A percentile compares a stretch with the other conserved stretches of the same genome.
Conservation (phyloP, 2,329 filamentous ascomycete genomes). For the Colletotrichum graminicola region DNA sequence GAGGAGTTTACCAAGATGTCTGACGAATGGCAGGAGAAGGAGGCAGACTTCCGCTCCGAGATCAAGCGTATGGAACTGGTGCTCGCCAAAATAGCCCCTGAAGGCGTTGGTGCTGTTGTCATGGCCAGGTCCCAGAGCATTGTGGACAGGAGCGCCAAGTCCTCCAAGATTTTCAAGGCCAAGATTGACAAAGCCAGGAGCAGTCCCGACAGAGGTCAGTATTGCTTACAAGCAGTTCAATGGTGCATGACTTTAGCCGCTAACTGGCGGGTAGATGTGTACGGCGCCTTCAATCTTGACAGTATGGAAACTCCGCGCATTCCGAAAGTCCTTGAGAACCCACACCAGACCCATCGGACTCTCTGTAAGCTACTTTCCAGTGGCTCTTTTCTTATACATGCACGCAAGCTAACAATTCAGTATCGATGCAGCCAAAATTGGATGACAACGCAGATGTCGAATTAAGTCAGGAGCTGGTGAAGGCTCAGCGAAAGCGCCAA, state of each 20-base stretch:
- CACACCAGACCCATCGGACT: conserved; percentile 21
- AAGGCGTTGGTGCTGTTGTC: conserved; percentile 59
- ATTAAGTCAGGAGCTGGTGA: conserved; percentile 31
- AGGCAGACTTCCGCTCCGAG: conserved; percentile 54
- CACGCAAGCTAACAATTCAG: conserved; percentile 12
- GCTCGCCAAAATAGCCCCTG: conserved; percentile 51
- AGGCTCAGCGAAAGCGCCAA: conserved; percentile 8
- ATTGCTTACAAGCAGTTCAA: background rate
- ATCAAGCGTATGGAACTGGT: conserved; percentile 56
- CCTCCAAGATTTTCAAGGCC: conserved; percentile 49
- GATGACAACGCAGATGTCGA: conserved; percentile 33
- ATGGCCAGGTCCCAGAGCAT: conserved; percentile 58
- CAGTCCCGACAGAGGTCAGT: conserved; percentile 23
- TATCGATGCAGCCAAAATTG: conserved; percentile 34
- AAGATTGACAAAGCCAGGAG: conserved; percentile 47
- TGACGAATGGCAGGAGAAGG: conserved; percentile 55
- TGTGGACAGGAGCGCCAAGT: conserved; percentile 52
- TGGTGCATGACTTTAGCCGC: background rate
- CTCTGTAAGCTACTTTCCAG: conserved; percentile 11
- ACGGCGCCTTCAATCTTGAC: background rate
- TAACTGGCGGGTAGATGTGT: background rate
- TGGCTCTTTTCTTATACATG: too few species aligned
- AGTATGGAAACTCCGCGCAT: background rate
- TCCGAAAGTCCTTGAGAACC: conserved; percentile 7
- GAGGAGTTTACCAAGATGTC: conserved; percentile 53